Evolutionary conservation across 1,139 yeast species (phyloP).

Genomic region (Sugiyamaella paludigena): DNA sequence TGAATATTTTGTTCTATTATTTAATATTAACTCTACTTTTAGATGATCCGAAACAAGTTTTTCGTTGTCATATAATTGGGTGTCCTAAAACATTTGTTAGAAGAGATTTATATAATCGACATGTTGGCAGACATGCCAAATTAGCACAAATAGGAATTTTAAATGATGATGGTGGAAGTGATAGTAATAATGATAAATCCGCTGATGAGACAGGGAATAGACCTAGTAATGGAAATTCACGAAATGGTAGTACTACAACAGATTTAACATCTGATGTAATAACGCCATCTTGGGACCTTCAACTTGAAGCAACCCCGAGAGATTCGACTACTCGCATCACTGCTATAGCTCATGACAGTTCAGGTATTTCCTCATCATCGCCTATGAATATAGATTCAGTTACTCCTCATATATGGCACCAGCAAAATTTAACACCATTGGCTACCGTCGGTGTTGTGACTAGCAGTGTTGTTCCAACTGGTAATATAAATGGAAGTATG

Average conservation of each 20-base stretch:
- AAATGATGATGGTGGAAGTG: too few species aligned
- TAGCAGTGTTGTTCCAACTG: too few species aligned
- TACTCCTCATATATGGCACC: too few species aligned
- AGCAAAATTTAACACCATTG: too few species aligned
- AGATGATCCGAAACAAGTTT: slow-evolving; percentile 33
- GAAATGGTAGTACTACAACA: slow-evolving; percentile 1
- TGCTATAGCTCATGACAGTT: too few species aligned
- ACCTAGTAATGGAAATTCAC: neutral
- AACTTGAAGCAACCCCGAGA: neutral
- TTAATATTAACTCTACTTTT: neutral
- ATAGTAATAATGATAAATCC: neutral
- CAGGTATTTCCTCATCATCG: too few species aligned
- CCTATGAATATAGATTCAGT: too few species aligned
- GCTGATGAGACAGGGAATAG: neutral
- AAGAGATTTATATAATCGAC: slow-evolving; percentile 52
- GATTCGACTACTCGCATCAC: neutral
- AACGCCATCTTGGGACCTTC: neutral
- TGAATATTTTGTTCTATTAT: too few species aligned
- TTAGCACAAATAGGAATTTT: too few species aligned
- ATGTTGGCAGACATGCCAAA: slow-evolving; percentile 27
- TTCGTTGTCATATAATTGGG: slow-evolving; percentile 44
- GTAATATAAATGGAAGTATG: neutral
- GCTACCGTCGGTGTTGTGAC: too few species aligned
- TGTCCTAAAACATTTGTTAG: slow-evolving; percentile 62
- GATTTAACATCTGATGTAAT: neutral